Base-by-base conservation (phyloP, 2,329 filamentous ascomycete genomes). In the Colletotrichum tofieldiae region DNA sequence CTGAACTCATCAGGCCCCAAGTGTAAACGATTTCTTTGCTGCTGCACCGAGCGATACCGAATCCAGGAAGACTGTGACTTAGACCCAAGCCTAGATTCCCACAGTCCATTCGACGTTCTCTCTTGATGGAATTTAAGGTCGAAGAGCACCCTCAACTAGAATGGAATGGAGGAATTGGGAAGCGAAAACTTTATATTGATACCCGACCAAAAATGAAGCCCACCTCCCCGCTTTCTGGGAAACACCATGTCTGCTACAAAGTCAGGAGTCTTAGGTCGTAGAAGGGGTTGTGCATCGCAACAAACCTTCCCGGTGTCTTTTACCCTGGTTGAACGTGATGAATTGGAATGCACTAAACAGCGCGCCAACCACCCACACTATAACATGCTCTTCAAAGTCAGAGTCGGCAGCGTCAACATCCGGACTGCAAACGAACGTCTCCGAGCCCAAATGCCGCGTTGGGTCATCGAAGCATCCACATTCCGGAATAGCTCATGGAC, bases 231-330 rank as follows among this genome's bases (percentile, higher is more conserved):
- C 35, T 1, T 9, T 37, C 8, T 11, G 1, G 8, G 35, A 26
- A 23, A 7, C 23, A 18, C 8, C 0, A 7, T 29, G 14, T 9
- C 12, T 52, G 7, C 16, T 20, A 23, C 1, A 37, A 9, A 37
- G 1, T 11, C 35, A 2, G 8, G 35, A 11, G 8, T 37, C 7
- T 8, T 37, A 37, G 35, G 35, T 11, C 35, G 11, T 37, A 8
- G 11, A 37, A 26, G 23, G n/a, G 6, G 9, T 7, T 51, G 49
- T 11, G 16, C 16, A 9, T 29, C 7, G 49, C 49, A 3, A 29
- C 1, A 0, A 3, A 2, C 23, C 14, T 18, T 12, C 12, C 6
- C 16, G 3, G 2, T 23, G 8, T 14, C 4, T 18, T 6, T 29
- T 18, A 12, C 16, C 29, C 23, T 29, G 8, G 14, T 14, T 29